These are phyloP conservation scores for Boehmeria nivea DNA, from an alignment of 306 rosid species.

Conservation along the genomic window DNA sequence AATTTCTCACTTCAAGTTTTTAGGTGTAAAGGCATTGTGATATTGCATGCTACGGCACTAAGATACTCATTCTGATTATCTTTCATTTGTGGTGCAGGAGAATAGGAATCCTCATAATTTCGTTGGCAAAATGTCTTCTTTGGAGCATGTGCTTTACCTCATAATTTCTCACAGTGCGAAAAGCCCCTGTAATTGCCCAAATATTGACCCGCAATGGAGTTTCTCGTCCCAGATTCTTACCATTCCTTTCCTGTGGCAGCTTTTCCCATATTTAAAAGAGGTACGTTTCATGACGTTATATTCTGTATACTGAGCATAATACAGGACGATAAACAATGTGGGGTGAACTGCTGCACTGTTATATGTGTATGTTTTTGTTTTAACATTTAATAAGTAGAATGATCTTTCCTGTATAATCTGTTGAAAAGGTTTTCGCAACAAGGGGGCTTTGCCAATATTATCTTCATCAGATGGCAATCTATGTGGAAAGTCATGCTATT, in stretches of 20 bases:
- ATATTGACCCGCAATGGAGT: conserved; percentile 58
- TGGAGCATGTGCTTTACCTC: conserved; percentile 66
- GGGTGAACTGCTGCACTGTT: conserved; percentile 2
- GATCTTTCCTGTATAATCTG: conserved; percentile 14
- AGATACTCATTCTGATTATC: neutral
- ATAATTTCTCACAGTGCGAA: conserved; percentile 66
- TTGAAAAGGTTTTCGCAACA: conserved; percentile 51
- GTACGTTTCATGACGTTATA: conserved; percentile 31
- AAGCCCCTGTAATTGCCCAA: conserved; percentile 62
- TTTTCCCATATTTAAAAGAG: conserved; percentile 70
- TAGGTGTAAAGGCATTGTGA: too few relatives aligned
- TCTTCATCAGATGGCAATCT: conserved; percentile 71
- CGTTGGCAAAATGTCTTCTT: conserved; percentile 45
- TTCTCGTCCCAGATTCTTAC: conserved; percentile 88
- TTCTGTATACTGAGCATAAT: neutral
- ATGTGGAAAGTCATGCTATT: conserved; percentile 52
- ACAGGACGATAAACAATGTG: neutral
- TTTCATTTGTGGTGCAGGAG: conserved; percentile 44
- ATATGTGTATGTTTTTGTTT: neutral
- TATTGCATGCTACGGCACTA: neutral
- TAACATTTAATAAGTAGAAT: neutral
- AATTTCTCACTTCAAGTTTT: neutral
- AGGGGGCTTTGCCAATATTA: conserved; percentile 58
- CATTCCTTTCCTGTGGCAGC: conserved; percentile 77
- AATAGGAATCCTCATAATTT: conserved; percentile 22